Conservation (phyloP, 2,329 filamentous ascomycete genomes). For the Pseudonectria foliicola region DNA sequence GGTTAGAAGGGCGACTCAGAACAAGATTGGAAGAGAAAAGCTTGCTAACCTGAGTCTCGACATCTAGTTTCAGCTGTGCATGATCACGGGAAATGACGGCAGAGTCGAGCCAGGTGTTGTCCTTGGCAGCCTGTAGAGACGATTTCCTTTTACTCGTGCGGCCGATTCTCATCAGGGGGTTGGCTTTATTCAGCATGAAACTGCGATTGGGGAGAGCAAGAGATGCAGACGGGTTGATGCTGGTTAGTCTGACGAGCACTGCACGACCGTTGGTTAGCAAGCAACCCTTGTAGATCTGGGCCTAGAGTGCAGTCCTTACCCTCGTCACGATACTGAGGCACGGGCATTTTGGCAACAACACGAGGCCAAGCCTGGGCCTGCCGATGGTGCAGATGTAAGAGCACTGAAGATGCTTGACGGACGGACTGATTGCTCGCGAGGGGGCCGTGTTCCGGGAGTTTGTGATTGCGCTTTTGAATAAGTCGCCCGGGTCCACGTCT, state of each 20-base stretch:
- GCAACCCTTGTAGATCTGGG: not conserved
- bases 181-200: slow-evolving; percentile 26
- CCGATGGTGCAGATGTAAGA: too few relatives aligned
- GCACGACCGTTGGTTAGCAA: slow-evolving; percentile 8
- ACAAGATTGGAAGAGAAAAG: not conserved
- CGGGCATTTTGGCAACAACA: slow-evolving; percentile 10
- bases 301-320: slow-evolving; percentile 8
- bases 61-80: slow-evolving; percentile 44
- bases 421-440: too few relatives aligned
- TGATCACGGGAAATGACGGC: slow-evolving; percentile 66
- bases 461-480: too few relatives aligned
- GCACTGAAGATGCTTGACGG: too few relatives aligned
- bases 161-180: slow-evolving; percentile 30
- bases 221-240: slow-evolving; percentile 12
- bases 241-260: slow-evolving; percentile 27
- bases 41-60: slow-evolving; percentile 35
- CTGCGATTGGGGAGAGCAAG: slow-evolving; percentile 20
- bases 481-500: too few relatives aligned
- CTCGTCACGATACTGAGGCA: slow-evolving; percentile 20
- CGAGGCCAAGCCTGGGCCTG: not conserved
- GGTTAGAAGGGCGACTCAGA: slow-evolving; percentile 11
- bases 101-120: slow-evolving; percentile 64
- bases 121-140: slow-evolving; percentile 24
- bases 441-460: too few relatives aligned
- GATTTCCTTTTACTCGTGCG: slow-evolving; percentile 36